These are phyloP conservation scores for Dalbergia cochinchinensis DNA, from an alignment of 306 rosid genomes.

Conservation along the genomic window DNA sequence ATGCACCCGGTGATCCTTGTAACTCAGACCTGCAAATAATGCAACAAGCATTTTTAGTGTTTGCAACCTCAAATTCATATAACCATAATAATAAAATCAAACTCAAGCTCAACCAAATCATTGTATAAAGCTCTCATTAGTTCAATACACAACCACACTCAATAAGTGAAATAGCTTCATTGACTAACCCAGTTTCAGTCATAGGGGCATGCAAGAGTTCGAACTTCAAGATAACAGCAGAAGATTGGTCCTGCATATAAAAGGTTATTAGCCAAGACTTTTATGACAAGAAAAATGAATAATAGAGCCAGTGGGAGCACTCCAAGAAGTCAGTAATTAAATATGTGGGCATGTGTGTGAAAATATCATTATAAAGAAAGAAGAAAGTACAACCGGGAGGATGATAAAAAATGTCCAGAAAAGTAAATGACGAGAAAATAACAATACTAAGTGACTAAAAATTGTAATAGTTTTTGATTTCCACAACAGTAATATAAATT, in stretches of 20 bases:
- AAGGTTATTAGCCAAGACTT: slow-evolving; percentile 20
- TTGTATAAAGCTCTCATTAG: slow-evolving; percentile 9
- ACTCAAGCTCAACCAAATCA: slow-evolving; percentile 1
- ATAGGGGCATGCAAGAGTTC: slow-evolving; percentile 85
- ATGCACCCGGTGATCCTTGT: slow-evolving; percentile 66
- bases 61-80: slow-evolving; percentile 27
- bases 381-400: neutral
- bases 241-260: slow-evolving; percentile 69
- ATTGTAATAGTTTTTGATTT: neutral
- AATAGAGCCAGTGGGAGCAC: slow-evolving; percentile 14
- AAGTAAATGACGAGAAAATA: slow-evolving; percentile 14
- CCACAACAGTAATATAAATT: slow-evolving; percentile 5
- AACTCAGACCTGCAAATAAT: slow-evolving; percentile 67
- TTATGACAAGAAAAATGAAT: slow-evolving; percentile 8
- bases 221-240: slow-evolving; percentile 86
- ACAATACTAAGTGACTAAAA: slow-evolving; percentile 13
- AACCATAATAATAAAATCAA: slow-evolving; percentile 25
- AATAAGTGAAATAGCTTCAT: slow-evolving; percentile 23
- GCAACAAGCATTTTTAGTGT: slow-evolving; percentile 37
- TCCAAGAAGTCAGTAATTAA: slow-evolving; percentile 33
- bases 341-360: too few relatives aligned
- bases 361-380: neutral
- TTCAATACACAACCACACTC: slow-evolving; percentile 26
- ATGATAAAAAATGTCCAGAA: slow-evolving; percentile 19
- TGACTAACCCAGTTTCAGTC: slow-evolving; percentile 69